phyloP scores from a whole-genome alignment of 129 eudicot genomes.

The Tagetes erecta region DNA sequence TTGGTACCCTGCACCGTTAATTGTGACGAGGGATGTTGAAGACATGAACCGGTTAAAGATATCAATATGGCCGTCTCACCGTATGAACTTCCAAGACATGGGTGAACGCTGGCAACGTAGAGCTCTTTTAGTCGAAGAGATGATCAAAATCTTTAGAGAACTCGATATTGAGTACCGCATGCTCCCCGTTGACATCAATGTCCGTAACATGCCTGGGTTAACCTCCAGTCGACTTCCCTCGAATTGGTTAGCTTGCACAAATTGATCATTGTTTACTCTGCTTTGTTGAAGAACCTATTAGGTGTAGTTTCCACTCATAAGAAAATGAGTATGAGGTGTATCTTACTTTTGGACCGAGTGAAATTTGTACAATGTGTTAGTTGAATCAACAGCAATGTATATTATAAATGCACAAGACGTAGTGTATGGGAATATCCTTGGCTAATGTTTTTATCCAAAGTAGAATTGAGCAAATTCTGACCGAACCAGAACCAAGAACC shows the following conservation, averaged over 20 bases:
- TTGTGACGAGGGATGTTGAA: slow-evolving; percentile 45
- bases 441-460: no score
- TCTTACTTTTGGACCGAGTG: background rate
- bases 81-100: slow-evolving; percentile 63
- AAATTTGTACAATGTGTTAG: background rate
- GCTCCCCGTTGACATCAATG: slow-evolving; percentile 32
- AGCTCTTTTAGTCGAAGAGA: slow-evolving; percentile 51
- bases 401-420: background rate
- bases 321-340: background rate
- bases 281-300: background rate
- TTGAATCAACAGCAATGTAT: background rate
- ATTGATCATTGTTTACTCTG: slow-evolving; percentile 13
- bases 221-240: slow-evolving; percentile 34
- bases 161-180: slow-evolving; percentile 41
- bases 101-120: slow-evolving; percentile 55
- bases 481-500: no score
- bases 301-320: background rate
- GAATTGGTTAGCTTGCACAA: slow-evolving; percentile 26
- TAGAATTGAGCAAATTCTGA: no score
- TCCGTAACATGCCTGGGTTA: slow-evolving; percentile 24
- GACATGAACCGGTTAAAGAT: slow-evolving; percentile 50
- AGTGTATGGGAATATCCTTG: no score
- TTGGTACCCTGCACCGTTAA: slow-evolving; percentile 31
- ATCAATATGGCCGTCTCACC: slow-evolving; percentile 45
- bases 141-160: slow-evolving; percentile 46